Evolutionary conservation across 2,329 filamentous ascomycete genomes (phyloP).

Genomic region (Colletotrichum scovillei): DNA sequence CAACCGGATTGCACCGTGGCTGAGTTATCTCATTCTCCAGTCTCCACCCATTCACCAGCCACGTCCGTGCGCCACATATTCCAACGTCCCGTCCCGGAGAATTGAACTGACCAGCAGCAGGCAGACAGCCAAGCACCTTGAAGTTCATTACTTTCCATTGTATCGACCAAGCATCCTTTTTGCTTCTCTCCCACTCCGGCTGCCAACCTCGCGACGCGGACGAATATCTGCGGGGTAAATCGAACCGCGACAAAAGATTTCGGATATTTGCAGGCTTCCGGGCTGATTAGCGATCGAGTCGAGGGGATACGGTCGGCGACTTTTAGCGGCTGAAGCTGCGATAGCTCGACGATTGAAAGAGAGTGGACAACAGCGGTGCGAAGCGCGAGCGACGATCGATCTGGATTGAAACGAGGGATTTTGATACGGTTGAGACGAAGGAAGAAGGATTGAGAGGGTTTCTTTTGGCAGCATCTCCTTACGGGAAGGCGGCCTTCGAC

Average conservation of each 20-base stretch:
- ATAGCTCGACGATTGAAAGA: not conserved
- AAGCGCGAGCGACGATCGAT: not conserved
- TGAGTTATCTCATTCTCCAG: not conserved
- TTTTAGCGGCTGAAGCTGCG: constrained; percentile 9
- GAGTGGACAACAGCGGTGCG: not conserved
- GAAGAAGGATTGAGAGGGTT: not conserved
- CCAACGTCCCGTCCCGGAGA: constrained; percentile 10
- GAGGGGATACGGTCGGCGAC: constrained; percentile 2
- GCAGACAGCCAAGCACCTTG: constrained; percentile 13
- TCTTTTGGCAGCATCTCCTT: not conserved
- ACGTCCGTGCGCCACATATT: constrained; percentile 18
- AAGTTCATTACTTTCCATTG: not conserved
- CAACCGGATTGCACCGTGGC: not conserved
- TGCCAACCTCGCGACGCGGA: not conserved
- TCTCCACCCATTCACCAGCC: constrained; percentile 2
- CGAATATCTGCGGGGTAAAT: too few species aligned
- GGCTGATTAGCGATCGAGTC: not conserved
- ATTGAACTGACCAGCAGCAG: constrained; percentile 12
- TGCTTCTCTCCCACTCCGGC: not conserved
- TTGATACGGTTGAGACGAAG: not conserved
- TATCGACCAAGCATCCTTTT: not conserved
- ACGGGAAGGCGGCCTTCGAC: not conserved
- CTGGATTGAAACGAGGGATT: not conserved
- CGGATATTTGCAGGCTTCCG: not conserved
- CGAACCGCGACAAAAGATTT: not conserved